phyloP scores from a whole-genome alignment of 1,139 yeast species.

The Magnusiomyces magnusii region DNA sequence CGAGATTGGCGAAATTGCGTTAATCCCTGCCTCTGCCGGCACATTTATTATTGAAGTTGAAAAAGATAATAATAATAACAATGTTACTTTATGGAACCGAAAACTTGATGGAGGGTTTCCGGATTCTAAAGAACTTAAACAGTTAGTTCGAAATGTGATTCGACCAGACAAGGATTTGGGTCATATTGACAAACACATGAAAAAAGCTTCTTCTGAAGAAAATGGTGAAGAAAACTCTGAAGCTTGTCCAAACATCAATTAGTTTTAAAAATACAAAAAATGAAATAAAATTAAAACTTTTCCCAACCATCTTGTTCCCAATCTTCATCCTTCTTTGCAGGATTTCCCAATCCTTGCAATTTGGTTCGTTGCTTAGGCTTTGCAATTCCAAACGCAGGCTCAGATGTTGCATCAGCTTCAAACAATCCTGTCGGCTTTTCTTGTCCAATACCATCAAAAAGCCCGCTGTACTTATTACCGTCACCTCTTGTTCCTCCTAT shows the following conservation, averaged over 20 bases:
- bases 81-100: constrained; percentile 47
- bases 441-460: constrained; percentile 47
- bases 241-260: constrained; percentile 11
- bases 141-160: constrained; percentile 43
- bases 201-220: constrained; percentile 3
- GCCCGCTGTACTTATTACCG: constrained; percentile 42
- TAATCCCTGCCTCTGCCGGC: constrained; percentile 48
- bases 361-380: constrained; percentile 55
- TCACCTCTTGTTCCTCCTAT: too few species aligned
- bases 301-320: constrained; percentile 14
- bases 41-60: constrained; percentile 42
- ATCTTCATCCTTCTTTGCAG: constrained; percentile 25
- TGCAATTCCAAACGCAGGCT: constrained; percentile 63
- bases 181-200: constrained; percentile 36
- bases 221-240: constrained; percentile 1
- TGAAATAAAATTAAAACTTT: not conserved
- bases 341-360: constrained; percentile 43
- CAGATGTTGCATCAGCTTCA: constrained; percentile 32
- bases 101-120: constrained; percentile 50
- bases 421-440: constrained; percentile 21
- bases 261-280: not conserved
- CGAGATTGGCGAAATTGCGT: constrained; percentile 46
- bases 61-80: constrained; percentile 17
- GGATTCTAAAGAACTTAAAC: constrained; percentile 53
- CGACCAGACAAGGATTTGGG: constrained; percentile 43